Conservation (phyloP, 169 alveolate genomes). For the Neospora caninum region DNA sequence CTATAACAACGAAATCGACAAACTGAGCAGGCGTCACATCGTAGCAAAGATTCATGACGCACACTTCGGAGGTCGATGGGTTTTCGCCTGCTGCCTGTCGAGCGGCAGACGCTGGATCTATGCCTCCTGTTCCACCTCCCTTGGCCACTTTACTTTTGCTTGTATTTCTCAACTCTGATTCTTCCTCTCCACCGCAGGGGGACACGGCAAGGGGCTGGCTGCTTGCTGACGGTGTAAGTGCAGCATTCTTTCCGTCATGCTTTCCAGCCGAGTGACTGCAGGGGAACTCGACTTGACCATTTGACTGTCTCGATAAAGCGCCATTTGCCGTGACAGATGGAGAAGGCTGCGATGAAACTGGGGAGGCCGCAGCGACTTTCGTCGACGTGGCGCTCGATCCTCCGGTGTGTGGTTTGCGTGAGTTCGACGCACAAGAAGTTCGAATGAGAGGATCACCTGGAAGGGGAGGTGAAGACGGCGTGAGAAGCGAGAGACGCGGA, state of each 20-base stretch:
- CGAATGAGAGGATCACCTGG: neutral
- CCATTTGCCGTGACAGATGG: neutral
- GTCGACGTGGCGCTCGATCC: neutral
- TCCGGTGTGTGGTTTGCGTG: neutral
- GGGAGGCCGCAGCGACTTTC: neutral
- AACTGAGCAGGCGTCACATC: slow-evolving; percentile 48
- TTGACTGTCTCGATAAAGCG: neutral
- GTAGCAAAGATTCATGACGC: slow-evolving; percentile 20
- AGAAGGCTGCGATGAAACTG: neutral
- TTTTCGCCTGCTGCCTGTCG: neutral
- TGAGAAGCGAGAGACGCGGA: neutral
- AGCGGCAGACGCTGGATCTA: neutral
- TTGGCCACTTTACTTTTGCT: neutral
- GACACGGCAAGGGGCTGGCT: neutral
- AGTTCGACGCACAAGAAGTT: neutral
- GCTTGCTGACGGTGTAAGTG: neutral
- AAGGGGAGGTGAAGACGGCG: neutral
- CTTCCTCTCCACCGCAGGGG: neutral
- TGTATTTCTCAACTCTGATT: neutral
- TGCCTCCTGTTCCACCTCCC: neutral
- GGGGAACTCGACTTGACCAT: neutral
- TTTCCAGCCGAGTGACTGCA: neutral
- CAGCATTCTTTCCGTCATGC: neutral
- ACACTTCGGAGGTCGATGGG: neutral
- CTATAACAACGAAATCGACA: slow-evolving; percentile 20